Base-by-base conservation (phyloP, 2,329 filamentous ascomycete species). In the Hypoxylon rubiginosum region DNA sequence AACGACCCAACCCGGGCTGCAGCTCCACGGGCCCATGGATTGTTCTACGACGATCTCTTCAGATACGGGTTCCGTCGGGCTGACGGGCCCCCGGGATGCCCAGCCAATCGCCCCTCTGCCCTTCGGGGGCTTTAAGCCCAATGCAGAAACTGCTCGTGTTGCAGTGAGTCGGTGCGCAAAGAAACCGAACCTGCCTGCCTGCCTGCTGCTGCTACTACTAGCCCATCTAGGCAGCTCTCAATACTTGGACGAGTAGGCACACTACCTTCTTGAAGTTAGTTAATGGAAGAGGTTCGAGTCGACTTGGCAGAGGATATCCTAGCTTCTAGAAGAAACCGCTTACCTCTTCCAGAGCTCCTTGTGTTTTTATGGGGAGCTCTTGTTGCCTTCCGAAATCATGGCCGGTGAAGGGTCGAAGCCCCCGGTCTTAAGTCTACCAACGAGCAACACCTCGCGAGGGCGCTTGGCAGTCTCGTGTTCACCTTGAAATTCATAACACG, bases 41-140 rank as follows among this genome's bases (percentile, higher is more conserved):
- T 48, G 17, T 61, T 55, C 59, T 49, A 41, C 41, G 58, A 32
- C 65, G 62, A 64, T 68, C 62, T 49, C 17, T 13, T 63, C 45
- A 30, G 57, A 70, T 62, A 66, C 67, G 67, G 64, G 62, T 62
- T 68, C 34, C 56, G 24, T 65, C 61, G 67, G 67, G 53, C 41
- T 53, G 49, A 49, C 26, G 9, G 51, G 43, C 49, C 17, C 34
- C 56, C 28, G 64, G 50, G 30, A n/a, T 28, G n/a, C 21, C 43
- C 57, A 54, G 53, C 64, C 62, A 68, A 70, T 67, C 61, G 30
- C 52, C 32, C 62, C 36, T 51, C 39, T 49, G 58, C 17, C 41
- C 30, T 32, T 19, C 55, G 26, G 21, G 6, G 39, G 32, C 21
- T 26, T 51, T 43, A 39, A 57, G 19, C 45, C 67, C 62, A 19